Base-by-base conservation (phyloP, 2,329 filamentous ascomycete genomes). In the Diplodia intermedia region DNA sequence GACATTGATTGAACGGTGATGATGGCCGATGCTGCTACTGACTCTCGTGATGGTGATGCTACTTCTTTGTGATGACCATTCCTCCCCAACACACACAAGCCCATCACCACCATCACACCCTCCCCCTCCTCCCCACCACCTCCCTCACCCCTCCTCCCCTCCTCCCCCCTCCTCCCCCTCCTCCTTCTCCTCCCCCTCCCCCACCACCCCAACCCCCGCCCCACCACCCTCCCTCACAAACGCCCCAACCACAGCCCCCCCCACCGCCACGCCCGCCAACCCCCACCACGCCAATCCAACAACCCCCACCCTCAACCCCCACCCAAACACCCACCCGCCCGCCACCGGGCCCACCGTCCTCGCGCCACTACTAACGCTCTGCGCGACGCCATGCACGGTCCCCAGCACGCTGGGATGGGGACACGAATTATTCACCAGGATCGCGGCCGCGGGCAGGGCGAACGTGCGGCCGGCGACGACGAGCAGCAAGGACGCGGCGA, bases 161-260 rank as follows among this genome's bases (percentile, higher is more conserved):
- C 2, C 33, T 1, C 6, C 33, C 9, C 2, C 33, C 33, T 36
- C 33, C 33, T 12, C 33, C 8, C 11, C 8, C 11, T 74, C 74
- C 62, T 75, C 73, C 0, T 77, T 75, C 0, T 80, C 81, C 38
- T 85, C 84, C 33, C 86, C 83, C 70, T 90, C 88, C 0, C 88
- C 88, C 33, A 89, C 86, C 1, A 90, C 75, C 81, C 87, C 82
- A 55, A 90, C 86, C 75, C 90, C 88, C 74, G 90, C 88, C 0
- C 89, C 89, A 72, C 88, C 80, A 0, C 88, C 88, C 71, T 90
- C 88, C 63, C 78, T 79, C 9, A 90, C 85, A 69, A 85, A 83
- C 71, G 84, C 82, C 65, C 86, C 89, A 5, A 84, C 83, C 4
- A 85, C 69, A 20, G 83, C 75, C 0, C 84, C 86, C 26, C 80